phyloP scores from a whole-genome alignment of 805 yeast species.

The Pichia cabralensis region DNA sequence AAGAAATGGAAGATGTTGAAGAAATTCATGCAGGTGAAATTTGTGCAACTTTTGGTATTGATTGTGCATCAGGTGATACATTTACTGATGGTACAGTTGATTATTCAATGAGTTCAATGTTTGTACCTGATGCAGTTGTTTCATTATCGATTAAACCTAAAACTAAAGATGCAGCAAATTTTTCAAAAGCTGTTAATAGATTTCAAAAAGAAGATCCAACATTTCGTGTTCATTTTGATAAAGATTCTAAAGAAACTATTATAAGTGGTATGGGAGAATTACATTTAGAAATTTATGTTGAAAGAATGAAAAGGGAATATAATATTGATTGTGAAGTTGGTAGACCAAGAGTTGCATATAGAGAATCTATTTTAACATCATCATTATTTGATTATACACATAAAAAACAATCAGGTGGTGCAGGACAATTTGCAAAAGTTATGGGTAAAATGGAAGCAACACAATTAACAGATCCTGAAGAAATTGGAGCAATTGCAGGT shows the following conservation, averaged over 20 bases:
- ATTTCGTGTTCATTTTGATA: conserved; percentile 82
- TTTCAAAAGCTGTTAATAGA: conserved; percentile 93
- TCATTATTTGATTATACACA: conserved; percentile 87
- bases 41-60: conserved; percentile 98
- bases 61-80: conserved; percentile 97
- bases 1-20: conserved; percentile 96
- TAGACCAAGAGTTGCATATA: conserved; percentile 94
- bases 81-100: conserved; percentile 76
- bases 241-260: conserved; percentile 87
- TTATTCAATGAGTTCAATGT: conserved; percentile 95
- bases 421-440: conserved; percentile 97
- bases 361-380: conserved; percentile 75
- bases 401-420: conserved; percentile 98
- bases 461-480: conserved; percentile 43
- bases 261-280: conserved; percentile 93
- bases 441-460: conserved; percentile 59
- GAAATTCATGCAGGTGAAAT: conserved; percentile 97
- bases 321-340: conserved; percentile 94
- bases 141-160: conserved; percentile 86
- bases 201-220: conserved; percentile 99
- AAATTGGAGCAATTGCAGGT: conserved; percentile 19
- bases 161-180: conserved; percentile 76
- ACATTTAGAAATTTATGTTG: conserved; percentile 94
- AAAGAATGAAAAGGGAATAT: conserved; percentile 96
- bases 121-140: conserved; percentile 97